These are phyloP conservation scores for Moringa oleifera DNA, from an alignment of 345 rosid genomes.

Conservation along the genomic window DNA sequence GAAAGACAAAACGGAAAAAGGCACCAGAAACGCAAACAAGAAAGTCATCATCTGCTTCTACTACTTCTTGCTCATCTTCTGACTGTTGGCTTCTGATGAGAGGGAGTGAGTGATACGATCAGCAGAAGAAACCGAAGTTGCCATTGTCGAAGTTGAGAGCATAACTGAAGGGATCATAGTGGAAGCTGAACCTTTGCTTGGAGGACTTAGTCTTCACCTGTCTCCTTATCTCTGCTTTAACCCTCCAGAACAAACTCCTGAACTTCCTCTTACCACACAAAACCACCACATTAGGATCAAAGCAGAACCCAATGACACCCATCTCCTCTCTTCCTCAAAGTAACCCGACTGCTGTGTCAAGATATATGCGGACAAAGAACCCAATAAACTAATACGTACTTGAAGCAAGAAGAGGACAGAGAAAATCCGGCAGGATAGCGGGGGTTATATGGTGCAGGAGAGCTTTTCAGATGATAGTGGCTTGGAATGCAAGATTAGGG, in stretches of 20 bases:
- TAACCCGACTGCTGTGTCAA: neutral
- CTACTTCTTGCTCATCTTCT: neutral
- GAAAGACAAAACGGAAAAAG: neutral
- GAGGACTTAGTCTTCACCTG: slow-evolving; percentile 36
- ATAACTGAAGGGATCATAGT: slow-evolving; percentile 70
- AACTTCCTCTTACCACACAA: slow-evolving; percentile 46
- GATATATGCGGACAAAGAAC: too few relatives aligned
- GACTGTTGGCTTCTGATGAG: neutral
- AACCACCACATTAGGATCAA: slow-evolving; percentile 27
- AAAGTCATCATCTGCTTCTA: neutral
- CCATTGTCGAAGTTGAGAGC: slow-evolving; percentile 81
- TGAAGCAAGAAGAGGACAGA: too few relatives aligned
- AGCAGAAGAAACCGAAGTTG: slow-evolving; percentile 57
- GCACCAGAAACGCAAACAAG: neutral
- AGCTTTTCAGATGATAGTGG: neutral
- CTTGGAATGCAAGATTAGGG: slow-evolving; percentile 18
- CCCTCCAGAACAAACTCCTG: slow-evolving; percentile 57
- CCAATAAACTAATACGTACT: too few relatives aligned
- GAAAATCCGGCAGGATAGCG: too few relatives aligned
- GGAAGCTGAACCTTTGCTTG: slow-evolving; percentile 43
- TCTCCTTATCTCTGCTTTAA: slow-evolving; percentile 45
- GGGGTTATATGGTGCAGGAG: neutral
- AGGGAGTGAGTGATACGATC: slow-evolving; percentile 10
- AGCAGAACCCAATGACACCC: slow-evolving; percentile 25
- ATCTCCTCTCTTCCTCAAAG: neutral